Evolutionary conservation across 192 early-diverging fungal genomes (phyloP).

Genomic region (Mortierella alpina): DNA sequence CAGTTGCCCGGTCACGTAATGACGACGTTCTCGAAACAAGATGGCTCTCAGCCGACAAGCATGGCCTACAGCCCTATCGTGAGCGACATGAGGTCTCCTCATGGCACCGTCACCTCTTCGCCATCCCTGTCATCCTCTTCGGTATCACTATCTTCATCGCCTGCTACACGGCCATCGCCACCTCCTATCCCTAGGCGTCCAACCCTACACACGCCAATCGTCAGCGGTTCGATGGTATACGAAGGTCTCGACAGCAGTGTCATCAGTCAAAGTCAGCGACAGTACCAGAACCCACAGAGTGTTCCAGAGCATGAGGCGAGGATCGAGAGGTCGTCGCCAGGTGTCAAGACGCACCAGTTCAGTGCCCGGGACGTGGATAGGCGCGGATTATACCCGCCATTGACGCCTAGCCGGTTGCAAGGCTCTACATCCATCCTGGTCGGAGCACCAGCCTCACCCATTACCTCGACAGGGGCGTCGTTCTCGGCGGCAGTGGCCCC

Average conservation of each 20-base stretch:
- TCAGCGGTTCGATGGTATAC: not conserved
- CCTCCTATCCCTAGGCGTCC: not conserved
- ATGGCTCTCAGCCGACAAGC: not conserved
- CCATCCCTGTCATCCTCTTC: no score
- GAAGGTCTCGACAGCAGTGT: no score
- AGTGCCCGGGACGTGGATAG: constrained; percentile 1
- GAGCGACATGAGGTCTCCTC: no score
- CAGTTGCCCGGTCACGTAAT: not conserved
- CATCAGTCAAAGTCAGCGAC: not conserved
- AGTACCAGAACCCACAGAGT: constrained; percentile 19
- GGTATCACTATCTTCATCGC: no score
- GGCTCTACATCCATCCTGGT: constrained; percentile 23
- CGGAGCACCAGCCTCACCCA: constrained; percentile 6
- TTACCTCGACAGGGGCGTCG: not conserved
- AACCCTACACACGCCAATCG: constrained; percentile 1
- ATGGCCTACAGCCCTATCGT: not conserved
- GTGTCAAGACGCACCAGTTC: constrained; percentile 6
- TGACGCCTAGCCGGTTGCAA: constrained; percentile 16
- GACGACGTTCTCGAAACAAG: not conserved
- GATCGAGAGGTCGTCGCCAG: constrained; percentile 30
- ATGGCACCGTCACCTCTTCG: no score
- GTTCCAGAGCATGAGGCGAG: constrained; percentile 42
- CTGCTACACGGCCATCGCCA: not conserved
- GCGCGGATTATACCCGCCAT: constrained; percentile 23
- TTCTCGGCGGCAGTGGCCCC: constrained; percentile 6